Evolutionary conservation across 2,329 filamentous ascomycete genomes (phyloP).

Genomic region (Trichoderma sp.): DNA sequence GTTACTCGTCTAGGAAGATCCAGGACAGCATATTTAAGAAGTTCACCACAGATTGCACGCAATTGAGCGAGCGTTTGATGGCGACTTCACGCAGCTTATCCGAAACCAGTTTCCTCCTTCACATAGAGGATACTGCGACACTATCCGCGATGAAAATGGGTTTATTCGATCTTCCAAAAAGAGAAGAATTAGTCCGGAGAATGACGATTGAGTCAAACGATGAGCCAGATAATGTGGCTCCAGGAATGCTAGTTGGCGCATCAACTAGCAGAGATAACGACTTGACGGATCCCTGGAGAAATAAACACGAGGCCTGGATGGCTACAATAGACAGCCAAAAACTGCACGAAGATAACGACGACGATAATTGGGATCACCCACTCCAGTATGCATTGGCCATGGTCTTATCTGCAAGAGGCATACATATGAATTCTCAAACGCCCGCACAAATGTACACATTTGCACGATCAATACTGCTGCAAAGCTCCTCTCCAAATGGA

Average conservation of each 20-base stretch:
- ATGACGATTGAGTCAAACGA: not conserved
- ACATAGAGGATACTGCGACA: not conserved
- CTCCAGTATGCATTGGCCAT: not conserved
- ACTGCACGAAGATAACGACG: not conserved
- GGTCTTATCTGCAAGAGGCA: not conserved
- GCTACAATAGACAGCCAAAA: not conserved
- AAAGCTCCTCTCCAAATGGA: not conserved
- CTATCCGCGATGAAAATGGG: not conserved
- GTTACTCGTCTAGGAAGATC: not conserved
- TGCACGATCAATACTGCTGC: not conserved
- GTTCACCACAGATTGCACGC: not conserved
- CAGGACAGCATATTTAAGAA: not conserved
- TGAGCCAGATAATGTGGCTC: not conserved
- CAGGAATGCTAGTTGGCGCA: not conserved
- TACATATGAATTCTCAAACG: not conserved
- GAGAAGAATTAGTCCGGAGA: not conserved
- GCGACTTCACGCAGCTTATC: not conserved
- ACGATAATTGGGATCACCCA: not conserved
- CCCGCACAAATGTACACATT: not conserved
- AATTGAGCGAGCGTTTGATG: not conserved
- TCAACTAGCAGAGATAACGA: not conserved
- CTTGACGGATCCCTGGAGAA: not conserved
- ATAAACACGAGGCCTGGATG: not conserved
- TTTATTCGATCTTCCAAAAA: not conserved
- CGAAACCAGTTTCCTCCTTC: not conserved